Evolutionary conservation across 2,329 filamentous ascomycete species (phyloP).

Genomic region (Colletotrichum sp.): DNA sequence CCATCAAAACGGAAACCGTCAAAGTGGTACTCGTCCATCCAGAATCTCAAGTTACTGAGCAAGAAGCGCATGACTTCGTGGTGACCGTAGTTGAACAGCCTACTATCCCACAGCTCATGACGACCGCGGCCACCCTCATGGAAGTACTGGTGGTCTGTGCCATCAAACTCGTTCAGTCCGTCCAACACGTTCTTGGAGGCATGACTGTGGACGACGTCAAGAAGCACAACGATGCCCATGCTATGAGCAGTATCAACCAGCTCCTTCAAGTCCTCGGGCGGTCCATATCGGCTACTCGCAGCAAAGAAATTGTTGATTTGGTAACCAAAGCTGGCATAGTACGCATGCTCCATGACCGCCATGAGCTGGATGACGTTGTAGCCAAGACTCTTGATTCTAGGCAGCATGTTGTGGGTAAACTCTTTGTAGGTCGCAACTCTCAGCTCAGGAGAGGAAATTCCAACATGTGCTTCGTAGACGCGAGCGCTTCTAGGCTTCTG

Average conservation of each 20-base stretch:
- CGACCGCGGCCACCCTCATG: constrained; percentile 83
- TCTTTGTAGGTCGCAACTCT: constrained; percentile 95
- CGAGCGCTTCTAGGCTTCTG: constrained; percentile 85
- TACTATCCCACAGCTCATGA: constrained; percentile 95
- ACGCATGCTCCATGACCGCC: constrained; percentile 99
- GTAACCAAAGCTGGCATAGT: constrained; percentile 99
- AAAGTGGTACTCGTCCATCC: constrained; percentile 98
- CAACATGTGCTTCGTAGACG: constrained; percentile 98
- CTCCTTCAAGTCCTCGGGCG: constrained; percentile 94
- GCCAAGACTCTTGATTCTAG: constrained; percentile 85
- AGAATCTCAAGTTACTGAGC: constrained; percentile 93
- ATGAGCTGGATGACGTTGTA: constrained; percentile 99
- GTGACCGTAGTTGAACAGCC: constrained; percentile 94
- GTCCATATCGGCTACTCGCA: constrained; percentile 92
- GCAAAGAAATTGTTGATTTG: constrained; percentile 99
- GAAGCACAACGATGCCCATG: constrained; percentile 85
- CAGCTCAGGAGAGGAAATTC: constrained; percentile 90
- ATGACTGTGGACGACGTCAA: constrained; percentile 97
- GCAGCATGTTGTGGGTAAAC: constrained; percentile 91
- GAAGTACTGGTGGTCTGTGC: constrained; percentile 94
- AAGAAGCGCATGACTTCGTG: constrained; percentile 97
- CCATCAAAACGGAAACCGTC: constrained; percentile 98
- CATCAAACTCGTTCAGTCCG: constrained; percentile 94
- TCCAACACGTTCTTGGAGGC: constrained; percentile 97
- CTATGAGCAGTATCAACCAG: constrained; percentile 93